Base-by-base conservation (phyloP, 768 basidiomycete genomes). In the Lactarius evosmus region DNA sequence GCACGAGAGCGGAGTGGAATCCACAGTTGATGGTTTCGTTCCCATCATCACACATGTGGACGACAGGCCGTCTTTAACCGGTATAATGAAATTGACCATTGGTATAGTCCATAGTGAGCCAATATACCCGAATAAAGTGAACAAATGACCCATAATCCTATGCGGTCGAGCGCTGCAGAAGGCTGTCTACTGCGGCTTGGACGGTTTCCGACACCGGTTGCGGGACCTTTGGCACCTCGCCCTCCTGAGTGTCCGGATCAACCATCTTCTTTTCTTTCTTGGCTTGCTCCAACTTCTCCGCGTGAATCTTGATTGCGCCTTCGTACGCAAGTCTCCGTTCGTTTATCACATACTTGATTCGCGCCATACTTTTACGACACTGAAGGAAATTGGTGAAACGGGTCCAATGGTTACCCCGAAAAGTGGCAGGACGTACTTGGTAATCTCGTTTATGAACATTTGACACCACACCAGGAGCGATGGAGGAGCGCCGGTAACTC, bases 331-430 rank as follows among this genome's bases (percentile, higher is more conserved):
- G 73, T 51, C 95, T 82, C 38, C 97, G 87, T 72, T 98, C 95
- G 71, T 93, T 93, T 55, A 98, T 79, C 25, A 98, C 86, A 63
- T 83, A 86, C 74, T 98, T 98, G 74, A 98, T 93, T 22, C 93
- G 86, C n/a, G 92, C 93, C 94, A 97, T 96, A 22, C 92, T 88
- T 79, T 95, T 96, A 25, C 91, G 89, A 75, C 87, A 88, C 94
- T 97, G 38, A 8, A 52, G 11, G 19, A 27, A 49, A 9, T 63
- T 17, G 7, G 19, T 34, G 36, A 61, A 22, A 51, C 19, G 32
- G 16, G 38, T 46, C 56, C 32, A 41, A 56, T 33, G 36, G 25
- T 58, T 11, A 44, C 25, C 12, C 49, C 59, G 25, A 54, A 60
- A 63, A 40, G 44, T 51, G 34, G 50, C 50, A 14, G 16, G 19